Base-by-base conservation (phyloP, 768 basidiomycete species). In the Melanogaster broomeanus region DNA sequence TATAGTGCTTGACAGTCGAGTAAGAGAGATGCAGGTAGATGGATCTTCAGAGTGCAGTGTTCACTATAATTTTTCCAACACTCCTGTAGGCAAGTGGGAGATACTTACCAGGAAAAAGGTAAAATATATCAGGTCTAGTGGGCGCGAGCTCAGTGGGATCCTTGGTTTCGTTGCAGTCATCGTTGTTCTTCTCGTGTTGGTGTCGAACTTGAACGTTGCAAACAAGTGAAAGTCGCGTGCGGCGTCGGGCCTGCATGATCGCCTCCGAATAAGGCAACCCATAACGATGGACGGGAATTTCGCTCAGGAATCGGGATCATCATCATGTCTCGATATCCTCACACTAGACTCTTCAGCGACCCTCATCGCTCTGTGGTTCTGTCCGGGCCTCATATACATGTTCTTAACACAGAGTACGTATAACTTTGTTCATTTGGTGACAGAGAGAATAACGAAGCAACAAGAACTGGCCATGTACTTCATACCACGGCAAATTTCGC, bases 1-100 rank as follows among this genome's bases (percentile, higher is more conserved):
- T 83, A 85, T 33, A 93, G 50, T 8, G 80, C 70, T 67, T 93
- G 90, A 12, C 85, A 65, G 68, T 93, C 92, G 39, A 93, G 67
- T 24, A 85, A 61, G 8, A 93, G 60, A 4, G 90, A 83, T 4
- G 85, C 81, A 0, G 84, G 79, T 30, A 91, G 72, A 61, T 93
- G 90, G 1, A 84, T 71, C 82, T 83, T 55, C 42, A 39, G 16
- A 24, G 21, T 18, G 41, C 5, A 30, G 4, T 27, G 15, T 21
- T 25, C 40, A 16, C 24, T 10, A 12, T 42, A 33, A 5, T 6
- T 12, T 8, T 40, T 27, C 11, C 15, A 45, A 12, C 16, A 52
- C 35, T 24, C 15, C 11, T 39, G 30, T 43, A 11, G 18, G 7
- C 27, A 19, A 6, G 28, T 24, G 48, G 1, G 25, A 8, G 18